phyloP scores from a whole-genome alignment of 164 flowering plant species.

The Magnolia sinica region DNA sequence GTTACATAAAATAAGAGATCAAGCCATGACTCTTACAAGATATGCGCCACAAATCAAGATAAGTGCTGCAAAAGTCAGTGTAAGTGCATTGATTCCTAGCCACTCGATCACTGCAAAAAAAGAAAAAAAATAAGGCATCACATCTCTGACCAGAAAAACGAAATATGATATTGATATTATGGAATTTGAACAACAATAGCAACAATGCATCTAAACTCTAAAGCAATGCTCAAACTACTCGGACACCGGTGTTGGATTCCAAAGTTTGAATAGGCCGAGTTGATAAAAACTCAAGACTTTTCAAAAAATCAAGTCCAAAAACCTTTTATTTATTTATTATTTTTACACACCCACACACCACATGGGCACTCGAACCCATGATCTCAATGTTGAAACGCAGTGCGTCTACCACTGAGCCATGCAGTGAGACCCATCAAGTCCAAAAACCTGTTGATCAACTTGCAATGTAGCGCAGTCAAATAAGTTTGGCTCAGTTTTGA shows the following conservation, averaged over 20 bases:
- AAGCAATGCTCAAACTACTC: neutral
- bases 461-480: too few species aligned
- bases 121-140: neutral
- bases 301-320: neutral
- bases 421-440: too few species aligned
- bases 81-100: conserved; percentile 48
- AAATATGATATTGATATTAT: neutral
- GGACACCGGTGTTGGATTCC: too few species aligned
- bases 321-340: neutral
- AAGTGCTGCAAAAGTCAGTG: conserved; percentile 34
- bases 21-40: conserved; percentile 54
- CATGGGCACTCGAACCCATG: too few species aligned
- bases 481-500: too few species aligned
- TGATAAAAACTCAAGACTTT: too few species aligned
- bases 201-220: neutral
- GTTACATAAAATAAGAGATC: neutral
- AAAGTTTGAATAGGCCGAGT: too few species aligned
- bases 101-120: conserved; percentile 51
- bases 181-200: neutral
- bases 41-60: conserved; percentile 53
- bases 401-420: too few species aligned
- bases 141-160: neutral
- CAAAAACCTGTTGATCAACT: too few species aligned
- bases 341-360: neutral
- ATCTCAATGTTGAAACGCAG: too few species aligned